These are phyloP conservation scores for Naganishia cerealis DNA, from an alignment of 1,284 basidiomycete genomes.

Conservation along the genomic window DNA sequence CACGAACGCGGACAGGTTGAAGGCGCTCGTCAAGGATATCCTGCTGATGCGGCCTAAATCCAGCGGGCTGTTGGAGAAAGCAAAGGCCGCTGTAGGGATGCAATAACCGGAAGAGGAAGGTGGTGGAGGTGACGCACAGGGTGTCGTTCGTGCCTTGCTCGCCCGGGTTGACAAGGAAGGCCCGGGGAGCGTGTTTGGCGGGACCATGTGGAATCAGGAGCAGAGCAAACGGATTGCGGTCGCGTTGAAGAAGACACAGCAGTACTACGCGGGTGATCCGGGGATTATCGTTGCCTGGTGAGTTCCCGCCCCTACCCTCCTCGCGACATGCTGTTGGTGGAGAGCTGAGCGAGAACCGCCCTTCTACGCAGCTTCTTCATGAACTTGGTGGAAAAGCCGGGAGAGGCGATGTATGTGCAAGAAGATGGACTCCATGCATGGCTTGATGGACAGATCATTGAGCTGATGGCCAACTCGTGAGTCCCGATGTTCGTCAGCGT, in stretches of 20 bases:
- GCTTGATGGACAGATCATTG: slow-evolving; percentile 52
- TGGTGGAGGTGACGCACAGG: slow-evolving; percentile 29
- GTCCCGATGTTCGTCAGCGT: neutral
- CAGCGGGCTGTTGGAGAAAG: slow-evolving; percentile 9
- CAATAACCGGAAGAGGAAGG: neutral
- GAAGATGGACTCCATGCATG: slow-evolving; percentile 46
- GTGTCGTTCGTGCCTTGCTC: slow-evolving; percentile 35
- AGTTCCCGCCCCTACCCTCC: slow-evolving; percentile 21
- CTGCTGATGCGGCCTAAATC: slow-evolving; percentile 24
- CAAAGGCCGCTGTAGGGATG: slow-evolving; percentile 8
- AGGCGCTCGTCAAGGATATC: slow-evolving; percentile 27
- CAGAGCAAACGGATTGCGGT: slow-evolving; percentile 39
- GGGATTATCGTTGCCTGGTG: slow-evolving; percentile 42
- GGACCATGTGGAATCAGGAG: slow-evolving; percentile 32
- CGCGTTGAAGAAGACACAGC: slow-evolving; percentile 38
- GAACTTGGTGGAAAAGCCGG: slow-evolving; percentile 46
- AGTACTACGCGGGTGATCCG: slow-evolving; percentile 43
- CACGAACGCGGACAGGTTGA: slow-evolving; percentile 3
- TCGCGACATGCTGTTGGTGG: neutral
- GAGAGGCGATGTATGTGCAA: slow-evolving; percentile 47
- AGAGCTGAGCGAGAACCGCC: neutral
- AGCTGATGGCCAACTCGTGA: slow-evolving; percentile 47
- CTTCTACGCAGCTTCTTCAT: slow-evolving; percentile 41
- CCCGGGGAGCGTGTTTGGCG: slow-evolving; percentile 31
- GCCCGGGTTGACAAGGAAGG: slow-evolving; percentile 40